Base-by-base conservation (phyloP, 1,284 basidiomycete genomes). In the Puccinia horiana region DNA sequence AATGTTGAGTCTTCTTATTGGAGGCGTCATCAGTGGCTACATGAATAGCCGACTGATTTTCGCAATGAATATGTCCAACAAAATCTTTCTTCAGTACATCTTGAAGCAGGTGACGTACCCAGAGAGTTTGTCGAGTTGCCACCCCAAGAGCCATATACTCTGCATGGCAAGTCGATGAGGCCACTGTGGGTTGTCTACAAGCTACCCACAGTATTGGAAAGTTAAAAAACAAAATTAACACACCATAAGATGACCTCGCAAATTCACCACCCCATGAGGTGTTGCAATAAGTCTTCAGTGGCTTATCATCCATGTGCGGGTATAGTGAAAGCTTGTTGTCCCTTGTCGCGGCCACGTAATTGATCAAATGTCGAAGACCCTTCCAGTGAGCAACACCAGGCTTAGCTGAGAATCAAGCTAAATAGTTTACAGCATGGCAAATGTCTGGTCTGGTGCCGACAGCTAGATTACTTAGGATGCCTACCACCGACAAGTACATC, bases 121-220 rank as follows among this genome's bases (percentile, higher is more conserved):
- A 79, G 0, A 70, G 29, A 1, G 18, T 18, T 20, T 67, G 29
- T 14, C 76, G 20, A 2, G 47, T 69, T 8, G 26, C 42, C 2
- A 63, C 40, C 0, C 76, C 52, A 1, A 79, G 49, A 12, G 76
- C 76, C 76, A 70, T 70, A 26, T 47, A 69, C 37, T 79, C 32
- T 2, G 76, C 76, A 40, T 79, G 47, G 42, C 76, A 67, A 3
- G 63, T 79, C 5, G 32, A 79, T 14, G 76, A 23, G 0, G 75
- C 74, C 9, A 76, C 58, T 18, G 56, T 26, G 0, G 0, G 20
- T 23, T 40, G 54, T 26, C 56, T 40, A 4, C 56, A 2, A 2
- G 56, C 23, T 2, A 18, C 3, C 75, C 56, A 76, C 8, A 58
- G 18, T 3, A 76, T 11, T 29, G 75, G 37, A 40, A 4, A 76